These are phyloP conservation scores for Castanospermum australe DNA, from an alignment of 306 rosid genomes.

Conservation along the genomic window DNA sequence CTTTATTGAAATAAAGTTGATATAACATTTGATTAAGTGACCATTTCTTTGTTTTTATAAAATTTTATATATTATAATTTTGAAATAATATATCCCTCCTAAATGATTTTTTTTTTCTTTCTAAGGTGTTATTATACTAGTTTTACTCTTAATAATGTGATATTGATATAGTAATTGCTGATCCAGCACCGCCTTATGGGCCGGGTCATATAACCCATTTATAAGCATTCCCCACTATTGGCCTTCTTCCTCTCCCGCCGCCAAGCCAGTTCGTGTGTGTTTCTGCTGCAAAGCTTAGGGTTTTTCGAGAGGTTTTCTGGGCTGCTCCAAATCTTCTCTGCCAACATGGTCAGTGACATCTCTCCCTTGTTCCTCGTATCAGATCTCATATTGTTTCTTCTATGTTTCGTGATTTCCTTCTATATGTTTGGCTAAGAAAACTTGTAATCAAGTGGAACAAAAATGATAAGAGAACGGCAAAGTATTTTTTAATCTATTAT, in stretches of 20 bases:
- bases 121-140: too few species aligned
- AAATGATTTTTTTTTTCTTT: too few species aligned
- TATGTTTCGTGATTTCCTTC: neutral
- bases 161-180: too few species aligned
- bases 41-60: too few species aligned
- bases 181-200: neutral
- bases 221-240: neutral
- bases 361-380: neutral
- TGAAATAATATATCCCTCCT: too few species aligned
- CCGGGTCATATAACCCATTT: neutral
- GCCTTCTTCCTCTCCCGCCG: neutral
- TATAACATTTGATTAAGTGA: too few species aligned
- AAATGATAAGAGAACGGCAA: neutral
- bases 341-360: slow-evolving; percentile 27
- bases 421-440: neutral
- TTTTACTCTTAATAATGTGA: too few species aligned
- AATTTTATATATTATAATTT: too few species aligned
- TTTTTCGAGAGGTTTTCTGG: neutral
- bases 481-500: too few species aligned
- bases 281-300: slow-evolving; percentile 12
- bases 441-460: neutral
- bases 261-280: neutral
- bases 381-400: neutral
- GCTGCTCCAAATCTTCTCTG: neutral
- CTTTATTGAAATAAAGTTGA: too few species aligned